These are phyloP conservation scores for Funneliformis caledonium DNA, from an alignment of 371 early-diverging fungal species.

Conservation along the genomic window DNA sequence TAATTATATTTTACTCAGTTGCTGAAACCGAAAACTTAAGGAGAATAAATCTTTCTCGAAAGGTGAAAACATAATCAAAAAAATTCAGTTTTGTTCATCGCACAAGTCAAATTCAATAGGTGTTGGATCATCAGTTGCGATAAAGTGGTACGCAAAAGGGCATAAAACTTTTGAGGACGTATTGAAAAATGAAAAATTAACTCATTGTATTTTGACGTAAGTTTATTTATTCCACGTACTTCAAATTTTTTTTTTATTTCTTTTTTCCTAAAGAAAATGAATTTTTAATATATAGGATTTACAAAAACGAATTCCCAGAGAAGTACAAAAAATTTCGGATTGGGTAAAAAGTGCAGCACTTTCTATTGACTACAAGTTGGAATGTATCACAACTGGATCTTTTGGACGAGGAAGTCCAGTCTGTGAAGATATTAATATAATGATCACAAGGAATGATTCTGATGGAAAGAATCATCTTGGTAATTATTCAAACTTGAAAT, in stretches of 20 bases:
- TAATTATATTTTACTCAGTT: no score
- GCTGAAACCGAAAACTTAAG: slow-evolving; percentile 10
- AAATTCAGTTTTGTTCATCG: background rate
- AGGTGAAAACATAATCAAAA: background rate
- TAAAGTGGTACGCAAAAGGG: slow-evolving; percentile 24
- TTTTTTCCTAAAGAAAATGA: background rate
- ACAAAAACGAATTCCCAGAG: slow-evolving; percentile 4
- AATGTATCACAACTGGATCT: background rate
- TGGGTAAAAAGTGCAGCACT: background rate
- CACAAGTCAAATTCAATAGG: background rate
- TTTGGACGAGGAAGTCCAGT: background rate
- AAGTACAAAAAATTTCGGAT: slow-evolving; percentile 5
- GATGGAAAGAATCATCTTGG: slow-evolving; percentile 5
- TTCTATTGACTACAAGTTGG: background rate
- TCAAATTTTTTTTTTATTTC: background rate
- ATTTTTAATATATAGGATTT: background rate
- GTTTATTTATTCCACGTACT: background rate
- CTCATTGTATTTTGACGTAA: slow-evolving; percentile 12
- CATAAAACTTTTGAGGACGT: slow-evolving; percentile 16
- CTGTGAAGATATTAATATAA: slow-evolving; percentile 18
- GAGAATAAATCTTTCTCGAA: background rate
- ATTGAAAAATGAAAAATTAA: slow-evolving; percentile 7
- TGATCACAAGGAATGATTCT: slow-evolving; percentile 12
- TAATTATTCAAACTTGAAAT: background rate
- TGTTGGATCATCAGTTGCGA: background rate